A percentile compares a stretch with the other conserved stretches of the same genome.
Evolutionary conservation across 148 eudicot species (phyloP).

Genomic region (Chenopodium quinoa): DNA sequence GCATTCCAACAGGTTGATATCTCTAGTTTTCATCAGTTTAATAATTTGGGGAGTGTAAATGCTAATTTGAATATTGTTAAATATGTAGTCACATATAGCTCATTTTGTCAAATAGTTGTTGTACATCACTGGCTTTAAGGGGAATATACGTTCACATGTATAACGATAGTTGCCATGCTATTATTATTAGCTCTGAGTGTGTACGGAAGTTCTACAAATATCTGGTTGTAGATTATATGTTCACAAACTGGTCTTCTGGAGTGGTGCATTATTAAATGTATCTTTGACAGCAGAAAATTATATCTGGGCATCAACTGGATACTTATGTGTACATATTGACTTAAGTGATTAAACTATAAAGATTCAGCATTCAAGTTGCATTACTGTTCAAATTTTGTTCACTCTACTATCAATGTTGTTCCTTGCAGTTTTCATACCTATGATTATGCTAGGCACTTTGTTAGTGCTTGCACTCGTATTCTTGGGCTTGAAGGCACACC

Average conservation of each 20-base stretch:
- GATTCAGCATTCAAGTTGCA: neutral
- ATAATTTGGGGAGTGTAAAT: neutral
- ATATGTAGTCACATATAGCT: neutral
- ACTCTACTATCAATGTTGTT: conserved; percentile 5
- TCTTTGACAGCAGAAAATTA: conserved; percentile 5
- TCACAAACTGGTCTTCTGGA: neutral
- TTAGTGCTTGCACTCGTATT: conserved; percentile 98
- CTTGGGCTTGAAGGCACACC: conserved; percentile 99
- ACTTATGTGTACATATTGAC: neutral
- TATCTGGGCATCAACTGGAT: neutral
- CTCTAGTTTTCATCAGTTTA: neutral
- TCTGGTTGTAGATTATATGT: neutral
- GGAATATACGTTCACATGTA: neutral
- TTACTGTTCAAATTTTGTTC: neutral
- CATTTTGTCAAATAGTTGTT: neutral
- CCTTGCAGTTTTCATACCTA: conserved; percentile 86
- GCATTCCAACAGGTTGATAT: neutral
- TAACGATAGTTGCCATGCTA: neutral
- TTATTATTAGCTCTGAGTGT: neutral
- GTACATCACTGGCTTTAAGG: neutral
- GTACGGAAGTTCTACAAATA: neutral
- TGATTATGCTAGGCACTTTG: conserved; percentile 97
- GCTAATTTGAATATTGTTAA: neutral
- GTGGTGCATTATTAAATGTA: neutral
- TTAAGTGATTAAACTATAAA: neutral